phyloP scores from a whole-genome alignment of 169 alveolate species.

The Cyclospora cayetanensis region DNA sequence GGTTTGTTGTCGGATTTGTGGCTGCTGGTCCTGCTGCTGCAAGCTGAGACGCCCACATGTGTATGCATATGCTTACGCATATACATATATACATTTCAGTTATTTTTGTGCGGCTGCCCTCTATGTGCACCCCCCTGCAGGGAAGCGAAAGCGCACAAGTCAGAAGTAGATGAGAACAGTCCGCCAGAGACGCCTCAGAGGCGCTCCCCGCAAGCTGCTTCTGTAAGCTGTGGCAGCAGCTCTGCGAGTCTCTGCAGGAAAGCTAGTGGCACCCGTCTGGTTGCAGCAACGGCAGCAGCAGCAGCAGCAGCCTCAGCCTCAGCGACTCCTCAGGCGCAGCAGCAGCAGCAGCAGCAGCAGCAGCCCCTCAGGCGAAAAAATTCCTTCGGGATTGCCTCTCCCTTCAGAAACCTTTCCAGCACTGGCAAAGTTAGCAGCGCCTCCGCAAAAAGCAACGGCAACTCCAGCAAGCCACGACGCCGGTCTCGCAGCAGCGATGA shows the following conservation, averaged over 20 bases:
- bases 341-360: neutral
- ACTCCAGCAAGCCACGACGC: neutral
- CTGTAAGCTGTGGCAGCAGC: neutral
- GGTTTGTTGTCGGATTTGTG: neutral
- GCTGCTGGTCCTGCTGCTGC: slow-evolving; percentile 8
- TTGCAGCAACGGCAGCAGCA: slow-evolving; percentile 2
- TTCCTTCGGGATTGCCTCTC: neutral
- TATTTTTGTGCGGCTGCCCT: too few species aligned
- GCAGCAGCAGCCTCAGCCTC: slow-evolving; percentile 5
- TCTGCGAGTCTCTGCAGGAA: neutral
- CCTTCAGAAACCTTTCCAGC: neutral
- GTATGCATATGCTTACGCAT: too few species aligned
- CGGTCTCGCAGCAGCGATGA: slow-evolving; percentile 12
- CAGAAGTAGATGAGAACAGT: neutral
- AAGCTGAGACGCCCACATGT: neutral
- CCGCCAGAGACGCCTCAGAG: neutral
- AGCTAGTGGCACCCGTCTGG: neutral
- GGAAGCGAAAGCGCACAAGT: neutral
- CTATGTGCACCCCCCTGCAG: neutral
- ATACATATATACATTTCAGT: too few species aligned
- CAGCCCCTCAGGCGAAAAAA: neutral
- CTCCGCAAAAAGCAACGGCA: neutral
- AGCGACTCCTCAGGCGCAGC: too few species aligned
- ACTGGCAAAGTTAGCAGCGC: neutral
- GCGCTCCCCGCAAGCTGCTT: neutral